Conservation (phyloP, 1,284 basidiomycete species). For the Papiliotrema nemorosa region DNA sequence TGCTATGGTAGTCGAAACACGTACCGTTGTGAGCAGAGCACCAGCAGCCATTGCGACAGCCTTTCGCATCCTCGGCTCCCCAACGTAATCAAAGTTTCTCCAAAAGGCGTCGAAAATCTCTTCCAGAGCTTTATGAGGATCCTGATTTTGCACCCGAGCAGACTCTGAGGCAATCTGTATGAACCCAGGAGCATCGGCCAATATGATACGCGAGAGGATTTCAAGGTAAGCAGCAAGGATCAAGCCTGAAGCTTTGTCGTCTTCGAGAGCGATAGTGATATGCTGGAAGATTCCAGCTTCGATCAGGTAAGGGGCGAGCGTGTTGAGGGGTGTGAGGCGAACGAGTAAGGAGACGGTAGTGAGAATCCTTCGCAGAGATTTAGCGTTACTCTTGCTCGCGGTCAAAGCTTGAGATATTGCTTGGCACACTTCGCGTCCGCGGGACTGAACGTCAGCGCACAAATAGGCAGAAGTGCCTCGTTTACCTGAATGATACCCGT, state of each 20-base stretch:
- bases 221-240: constrained; percentile 44
- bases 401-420: constrained; percentile 33
- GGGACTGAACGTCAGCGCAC: constrained; percentile 11
- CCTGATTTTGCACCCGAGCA: constrained; percentile 23
- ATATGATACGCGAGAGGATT: constrained; percentile 40
- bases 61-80: constrained; percentile 43
- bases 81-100: constrained; percentile 50
- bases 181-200: constrained; percentile 40
- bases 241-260: constrained; percentile 46
- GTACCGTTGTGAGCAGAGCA: constrained; percentile 40
- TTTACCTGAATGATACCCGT: constrained; percentile 63
- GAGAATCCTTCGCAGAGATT: constrained; percentile 28
- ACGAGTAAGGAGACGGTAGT: constrained; percentile 33
- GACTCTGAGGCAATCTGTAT: constrained; percentile 39
- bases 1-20: constrained; percentile 4
- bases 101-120: constrained; percentile 47
- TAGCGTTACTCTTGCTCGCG: constrained; percentile 26
- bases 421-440: constrained; percentile 29
- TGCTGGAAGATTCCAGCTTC: constrained; percentile 42
- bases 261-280: constrained; percentile 42
- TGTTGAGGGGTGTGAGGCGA: constrained; percentile 27
- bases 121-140: constrained; percentile 38
- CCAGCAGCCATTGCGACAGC: constrained; percentile 47
- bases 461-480: not conserved
- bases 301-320: constrained; percentile 35